Percentiles rank a stretch among this genome's conserved stretches.
Evolutionary conservation across 2,329 filamentous ascomycete species (phyloP).

Genomic region (Colletotrichum zoysiae): DNA sequence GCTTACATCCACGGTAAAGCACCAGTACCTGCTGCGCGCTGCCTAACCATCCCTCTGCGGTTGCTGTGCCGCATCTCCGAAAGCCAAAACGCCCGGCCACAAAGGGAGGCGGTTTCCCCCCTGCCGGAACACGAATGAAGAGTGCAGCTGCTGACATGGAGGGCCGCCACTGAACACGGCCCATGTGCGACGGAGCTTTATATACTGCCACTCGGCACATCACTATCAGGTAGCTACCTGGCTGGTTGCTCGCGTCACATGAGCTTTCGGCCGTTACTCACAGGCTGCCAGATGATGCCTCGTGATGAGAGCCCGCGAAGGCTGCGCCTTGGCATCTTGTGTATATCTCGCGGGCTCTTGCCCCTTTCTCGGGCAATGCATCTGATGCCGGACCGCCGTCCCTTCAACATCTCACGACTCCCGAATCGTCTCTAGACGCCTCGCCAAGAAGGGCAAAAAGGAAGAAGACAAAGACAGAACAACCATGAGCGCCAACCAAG

Average conservation of each 20-base stretch:
- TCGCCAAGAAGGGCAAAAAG: not conserved
- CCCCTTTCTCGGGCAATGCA: not conserved
- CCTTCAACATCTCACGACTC: too few species aligned
- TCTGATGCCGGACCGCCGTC: too few species aligned
- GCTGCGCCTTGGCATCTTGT: not conserved
- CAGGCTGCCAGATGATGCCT: not conserved
- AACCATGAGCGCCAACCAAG: constrained; percentile 2
- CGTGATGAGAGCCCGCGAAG: not conserved
- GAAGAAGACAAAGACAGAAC: not conserved
- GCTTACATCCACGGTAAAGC: too few species aligned
- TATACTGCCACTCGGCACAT: not conserved
- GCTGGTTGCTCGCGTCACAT: not conserved
- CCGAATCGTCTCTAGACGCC: not conserved
- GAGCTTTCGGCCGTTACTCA: not conserved
- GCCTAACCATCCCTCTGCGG: not conserved
- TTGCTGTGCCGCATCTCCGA: constrained; percentile 5
- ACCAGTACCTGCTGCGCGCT: not conserved
- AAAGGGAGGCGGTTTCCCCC: not conserved
- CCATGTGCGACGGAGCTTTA: not conserved
- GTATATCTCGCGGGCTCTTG: not conserved
- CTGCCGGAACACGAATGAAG: not conserved
- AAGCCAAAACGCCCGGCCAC: constrained; percentile 6
- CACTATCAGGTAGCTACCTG: not conserved
- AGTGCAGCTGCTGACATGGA: not conserved
- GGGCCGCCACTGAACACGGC: not conserved